Conservation (phyloP, 352 stramenopile species). For the Globisporangium recalcitrans region DNA sequence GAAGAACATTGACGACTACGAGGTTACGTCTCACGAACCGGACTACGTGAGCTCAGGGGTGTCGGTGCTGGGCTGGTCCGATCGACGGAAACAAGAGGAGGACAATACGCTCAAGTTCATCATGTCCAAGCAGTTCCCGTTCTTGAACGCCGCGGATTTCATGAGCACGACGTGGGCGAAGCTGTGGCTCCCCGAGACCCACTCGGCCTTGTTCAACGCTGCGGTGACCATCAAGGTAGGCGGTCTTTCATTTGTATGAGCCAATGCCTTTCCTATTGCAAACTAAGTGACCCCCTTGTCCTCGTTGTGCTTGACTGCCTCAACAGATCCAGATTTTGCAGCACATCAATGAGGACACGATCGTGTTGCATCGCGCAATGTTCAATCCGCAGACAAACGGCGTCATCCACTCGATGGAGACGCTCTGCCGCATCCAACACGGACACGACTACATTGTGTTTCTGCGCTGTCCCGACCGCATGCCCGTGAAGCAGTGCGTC, state of each 20-base stretch:
- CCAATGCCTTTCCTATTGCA: too few species aligned
- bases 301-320: too few species aligned
- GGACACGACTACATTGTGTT: conserved; percentile 29
- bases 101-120: conserved; percentile 15
- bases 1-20: conserved; percentile 25
- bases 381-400: conserved; percentile 35
- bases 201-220: conserved; percentile 28
- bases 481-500: conserved; percentile 18
- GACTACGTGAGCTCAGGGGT: conserved; percentile 24
- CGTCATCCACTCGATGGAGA: conserved; percentile 28
- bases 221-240: conserved; percentile 23
- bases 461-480: conserved; percentile 23
- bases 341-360: conserved; percentile 28
- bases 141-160: conserved; percentile 12
- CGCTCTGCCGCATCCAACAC: conserved; percentile 25
- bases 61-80: conserved; percentile 15
- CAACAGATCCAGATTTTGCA: conserved; percentile 29
- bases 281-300: too few species aligned
- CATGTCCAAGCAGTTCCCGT: conserved; percentile 17
- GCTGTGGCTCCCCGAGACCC: conserved; percentile 20
- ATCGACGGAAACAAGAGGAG: conserved; percentile 15
- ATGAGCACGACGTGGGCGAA: conserved; percentile 29
- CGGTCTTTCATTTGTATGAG: background rate
- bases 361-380: conserved; percentile 32
- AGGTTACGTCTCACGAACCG: conserved; percentile 17